Conservation (phyloP, 768 basidiomycete genomes). For the Trametes coccinea region DNA sequence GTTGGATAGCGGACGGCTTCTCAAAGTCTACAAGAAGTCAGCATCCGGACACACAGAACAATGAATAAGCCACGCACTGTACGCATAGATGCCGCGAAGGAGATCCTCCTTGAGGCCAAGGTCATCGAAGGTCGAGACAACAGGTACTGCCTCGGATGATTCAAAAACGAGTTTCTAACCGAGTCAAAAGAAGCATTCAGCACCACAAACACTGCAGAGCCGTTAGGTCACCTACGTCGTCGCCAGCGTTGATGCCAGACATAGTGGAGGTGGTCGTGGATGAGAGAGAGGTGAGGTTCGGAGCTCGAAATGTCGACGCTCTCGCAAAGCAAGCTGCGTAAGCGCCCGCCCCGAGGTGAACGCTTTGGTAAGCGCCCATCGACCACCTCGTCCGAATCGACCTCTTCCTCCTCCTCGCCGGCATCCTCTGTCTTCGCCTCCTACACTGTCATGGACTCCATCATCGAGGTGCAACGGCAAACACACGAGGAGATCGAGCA, state of each 20-base stretch:
- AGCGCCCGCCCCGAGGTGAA: slow-evolving; percentile 16
- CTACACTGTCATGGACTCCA: slow-evolving; percentile 73
- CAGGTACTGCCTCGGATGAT: slow-evolving; percentile 89
- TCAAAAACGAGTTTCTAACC: slow-evolving; percentile 89
- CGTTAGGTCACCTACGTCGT: slow-evolving; percentile 59
- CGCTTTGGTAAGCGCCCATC: slow-evolving; percentile 3
- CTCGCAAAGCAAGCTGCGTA: slow-evolving; percentile 5
- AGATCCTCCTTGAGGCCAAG: slow-evolving; percentile 93
- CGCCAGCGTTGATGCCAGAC: slow-evolving; percentile 82
- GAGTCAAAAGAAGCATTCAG: background rate
- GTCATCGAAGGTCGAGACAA: slow-evolving; percentile 88
- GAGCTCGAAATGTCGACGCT: slow-evolving; percentile 52
- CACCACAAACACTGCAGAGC: background rate
- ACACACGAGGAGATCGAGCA: slow-evolving; percentile 96
- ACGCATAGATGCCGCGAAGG: slow-evolving; percentile 95
- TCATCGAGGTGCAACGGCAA: slow-evolving; percentile 92
- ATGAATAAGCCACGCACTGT: slow-evolving; percentile 53
- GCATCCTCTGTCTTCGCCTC: background rate
- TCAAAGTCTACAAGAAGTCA: slow-evolving; percentile 67
- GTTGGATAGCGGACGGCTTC: slow-evolving; percentile 98
- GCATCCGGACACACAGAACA: background rate
- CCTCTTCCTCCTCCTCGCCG: background rate
- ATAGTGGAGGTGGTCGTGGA: slow-evolving; percentile 53
- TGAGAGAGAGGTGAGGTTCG: slow-evolving; percentile 40
- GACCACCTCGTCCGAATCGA: slow-evolving; percentile 1